phyloP scores from a whole-genome alignment of 768 basidiomycete genomes.

The Mycena indigotica region DNA sequence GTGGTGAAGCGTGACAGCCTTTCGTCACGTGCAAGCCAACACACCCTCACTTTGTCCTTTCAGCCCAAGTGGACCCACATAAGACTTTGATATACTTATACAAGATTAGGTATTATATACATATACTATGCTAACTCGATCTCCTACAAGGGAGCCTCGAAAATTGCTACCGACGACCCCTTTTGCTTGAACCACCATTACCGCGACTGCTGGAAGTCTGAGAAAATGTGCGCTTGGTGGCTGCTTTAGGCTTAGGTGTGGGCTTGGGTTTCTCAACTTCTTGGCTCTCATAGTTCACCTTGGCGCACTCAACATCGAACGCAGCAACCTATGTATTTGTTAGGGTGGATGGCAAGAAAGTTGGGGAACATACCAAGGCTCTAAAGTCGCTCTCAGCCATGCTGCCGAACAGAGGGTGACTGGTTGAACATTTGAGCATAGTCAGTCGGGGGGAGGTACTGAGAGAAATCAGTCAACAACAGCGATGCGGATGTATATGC shows the following conservation, averaged over 20 bases:
- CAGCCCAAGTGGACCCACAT: no score
- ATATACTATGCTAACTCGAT: no score
- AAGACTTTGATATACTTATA: no score
- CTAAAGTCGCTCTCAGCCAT: conserved; percentile 46
- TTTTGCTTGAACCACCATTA: conserved; percentile 4
- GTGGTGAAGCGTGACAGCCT: no score
- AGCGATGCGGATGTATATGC: neutral
- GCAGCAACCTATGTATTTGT: conserved; percentile 24
- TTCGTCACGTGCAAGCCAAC: no score
- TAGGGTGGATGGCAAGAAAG: no score
- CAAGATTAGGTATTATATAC: no score
- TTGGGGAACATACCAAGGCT: conserved; percentile 34
- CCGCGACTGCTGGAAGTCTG: conserved; percentile 6
- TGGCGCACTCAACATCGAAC: conserved; percentile 46
- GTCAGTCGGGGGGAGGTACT: conserved; percentile 43
- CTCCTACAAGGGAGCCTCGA: no score
- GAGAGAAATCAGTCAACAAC: neutral
- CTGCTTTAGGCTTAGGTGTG: neutral
- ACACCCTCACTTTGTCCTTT: no score
- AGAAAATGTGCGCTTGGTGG: conserved; percentile 23
- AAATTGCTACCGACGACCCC: conserved; percentile 3
- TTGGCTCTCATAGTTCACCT: conserved; percentile 31
- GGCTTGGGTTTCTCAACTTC: neutral
- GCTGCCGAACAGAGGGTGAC: conserved; percentile 46
- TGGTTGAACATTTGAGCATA: conserved; percentile 40